Conservation (phyloP, 371 early-diverging fungal genomes). For the Zopfochytrium polystomum region DNA sequence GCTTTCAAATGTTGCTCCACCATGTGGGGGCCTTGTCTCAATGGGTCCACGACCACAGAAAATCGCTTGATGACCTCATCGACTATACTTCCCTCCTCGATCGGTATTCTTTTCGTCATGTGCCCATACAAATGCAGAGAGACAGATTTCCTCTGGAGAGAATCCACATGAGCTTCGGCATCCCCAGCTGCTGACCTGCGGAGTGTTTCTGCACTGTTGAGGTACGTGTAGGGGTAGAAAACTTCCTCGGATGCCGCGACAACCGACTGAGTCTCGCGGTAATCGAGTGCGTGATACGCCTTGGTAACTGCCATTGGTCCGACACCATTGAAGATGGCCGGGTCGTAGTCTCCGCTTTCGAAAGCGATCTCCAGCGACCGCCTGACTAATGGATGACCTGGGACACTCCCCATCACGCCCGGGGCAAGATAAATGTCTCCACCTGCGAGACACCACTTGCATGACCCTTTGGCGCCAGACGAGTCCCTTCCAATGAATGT, state of each 20-base stretch:
- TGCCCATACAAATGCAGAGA: conserved; percentile 35
- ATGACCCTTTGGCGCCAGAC: conserved; percentile 3
- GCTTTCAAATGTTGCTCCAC: conserved; percentile 5
- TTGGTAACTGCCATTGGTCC: conserved; percentile 35
- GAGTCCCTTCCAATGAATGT: no score
- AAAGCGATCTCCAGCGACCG: conserved; percentile 27
- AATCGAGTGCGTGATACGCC: conserved; percentile 19
- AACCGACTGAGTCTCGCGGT: background rate
- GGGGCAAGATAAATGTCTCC: conserved; percentile 33
- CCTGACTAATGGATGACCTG: conserved; percentile 16
- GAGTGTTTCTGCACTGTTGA: conserved; percentile 27
- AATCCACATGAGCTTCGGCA: conserved; percentile 10
- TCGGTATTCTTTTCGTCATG: conserved; percentile 20
- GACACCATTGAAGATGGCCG: conserved; percentile 31
- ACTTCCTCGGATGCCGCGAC: conserved; percentile 4
- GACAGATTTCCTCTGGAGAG: conserved; percentile 5
- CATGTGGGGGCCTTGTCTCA: background rate
- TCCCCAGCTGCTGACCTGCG: background rate
- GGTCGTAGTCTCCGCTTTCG: conserved; percentile 19
- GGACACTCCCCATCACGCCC: conserved; percentile 25
- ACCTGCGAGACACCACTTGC: conserved; percentile 26
- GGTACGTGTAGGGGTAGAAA: conserved; percentile 30
- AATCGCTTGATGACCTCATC: conserved; percentile 6
- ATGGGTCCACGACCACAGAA: conserved; percentile 18
- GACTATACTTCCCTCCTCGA: conserved; percentile 12